These are phyloP conservation scores for Amaranthus palmeri DNA, from an alignment of 148 eudicot species.

Conservation along the genomic window DNA sequence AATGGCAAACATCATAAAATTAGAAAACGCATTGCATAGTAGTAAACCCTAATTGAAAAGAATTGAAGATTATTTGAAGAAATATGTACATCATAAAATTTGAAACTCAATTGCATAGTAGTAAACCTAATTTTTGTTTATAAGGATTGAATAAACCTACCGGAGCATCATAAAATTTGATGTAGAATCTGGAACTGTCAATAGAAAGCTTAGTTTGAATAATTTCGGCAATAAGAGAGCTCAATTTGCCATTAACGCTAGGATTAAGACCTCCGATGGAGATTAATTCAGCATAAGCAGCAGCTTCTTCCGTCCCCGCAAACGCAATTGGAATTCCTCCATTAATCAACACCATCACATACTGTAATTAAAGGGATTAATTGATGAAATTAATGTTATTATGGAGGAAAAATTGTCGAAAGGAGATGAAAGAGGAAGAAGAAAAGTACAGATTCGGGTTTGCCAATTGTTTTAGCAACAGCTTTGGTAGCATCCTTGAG, in stretches of 20 bases:
- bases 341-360: constrained; percentile 85
- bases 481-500: constrained; percentile 97
- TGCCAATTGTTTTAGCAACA: constrained; percentile 78
- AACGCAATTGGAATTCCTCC: constrained; percentile 85
- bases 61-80: too few species aligned
- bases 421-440: not conserved
- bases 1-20: not conserved
- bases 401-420: too few species aligned
- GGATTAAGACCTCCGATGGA: constrained; percentile 86
- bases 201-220: constrained; percentile 82
- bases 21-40: too few species aligned
- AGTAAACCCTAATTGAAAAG: too few species aligned
- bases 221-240: constrained; percentile 80
- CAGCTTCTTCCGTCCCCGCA: constrained; percentile 91
- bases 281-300: constrained; percentile 86
- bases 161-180: constrained; percentile 82
- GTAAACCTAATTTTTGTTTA: too few species aligned
- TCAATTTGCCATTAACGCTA: constrained; percentile 69
- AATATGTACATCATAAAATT: too few species aligned
- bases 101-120: too few species aligned
- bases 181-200: constrained; percentile 69
- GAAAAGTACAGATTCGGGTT: constrained; percentile 70
- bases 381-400: not conserved
- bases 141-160: constrained; percentile 19
- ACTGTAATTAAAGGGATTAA: constrained; percentile 33